Conservation (phyloP, 208 protist genomes). For the Leishmania arabica region DNA sequence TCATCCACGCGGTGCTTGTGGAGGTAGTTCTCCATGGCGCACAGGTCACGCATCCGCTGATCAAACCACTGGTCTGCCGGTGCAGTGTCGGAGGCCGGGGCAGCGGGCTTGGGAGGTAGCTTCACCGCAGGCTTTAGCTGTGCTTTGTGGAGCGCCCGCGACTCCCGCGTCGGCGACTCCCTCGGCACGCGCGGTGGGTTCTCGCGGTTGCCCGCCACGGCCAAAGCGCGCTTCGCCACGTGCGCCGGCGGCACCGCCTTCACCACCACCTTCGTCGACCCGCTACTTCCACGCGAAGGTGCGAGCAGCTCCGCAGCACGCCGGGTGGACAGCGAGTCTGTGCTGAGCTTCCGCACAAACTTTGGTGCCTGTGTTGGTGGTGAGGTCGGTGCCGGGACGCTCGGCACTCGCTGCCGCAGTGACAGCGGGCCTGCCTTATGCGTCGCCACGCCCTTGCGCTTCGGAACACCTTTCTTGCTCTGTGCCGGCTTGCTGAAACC, state of each 20-base stretch:
- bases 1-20: slow-evolving; percentile 72
- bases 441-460: background rate
- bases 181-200: slow-evolving; percentile 7
- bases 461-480: slow-evolving; percentile 10
- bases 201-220: slow-evolving; percentile 14
- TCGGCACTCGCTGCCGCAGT: slow-evolving; percentile 17
- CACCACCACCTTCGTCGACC: slow-evolving; percentile 11
- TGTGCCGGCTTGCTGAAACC: slow-evolving; percentile 20
- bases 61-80: slow-evolving; percentile 32
- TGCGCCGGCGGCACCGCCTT: slow-evolving; percentile 25
- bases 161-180: slow-evolving; percentile 21
- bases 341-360: slow-evolving; percentile 22
- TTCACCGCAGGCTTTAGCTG: slow-evolving; percentile 5
- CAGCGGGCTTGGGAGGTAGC: background rate
- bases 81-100: background rate
- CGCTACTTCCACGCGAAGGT: slow-evolving; percentile 4
- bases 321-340: slow-evolving; percentile 6
- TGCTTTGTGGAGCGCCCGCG: background rate
- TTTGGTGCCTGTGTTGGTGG: slow-evolving; percentile 3
- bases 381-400: slow-evolving; percentile 4
- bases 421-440: background rate
- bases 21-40: slow-evolving; percentile 74
- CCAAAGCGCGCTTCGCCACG: slow-evolving; percentile 12
- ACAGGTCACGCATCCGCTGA: slow-evolving; percentile 48
- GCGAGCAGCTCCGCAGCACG: slow-evolving; percentile 11